Percentiles rank a stretch among this genome's conserved stretches.
Evolutionary conservation across 2,329 filamentous ascomycete genomes (phyloP).

Genomic region (Talaromyces piceae): DNA sequence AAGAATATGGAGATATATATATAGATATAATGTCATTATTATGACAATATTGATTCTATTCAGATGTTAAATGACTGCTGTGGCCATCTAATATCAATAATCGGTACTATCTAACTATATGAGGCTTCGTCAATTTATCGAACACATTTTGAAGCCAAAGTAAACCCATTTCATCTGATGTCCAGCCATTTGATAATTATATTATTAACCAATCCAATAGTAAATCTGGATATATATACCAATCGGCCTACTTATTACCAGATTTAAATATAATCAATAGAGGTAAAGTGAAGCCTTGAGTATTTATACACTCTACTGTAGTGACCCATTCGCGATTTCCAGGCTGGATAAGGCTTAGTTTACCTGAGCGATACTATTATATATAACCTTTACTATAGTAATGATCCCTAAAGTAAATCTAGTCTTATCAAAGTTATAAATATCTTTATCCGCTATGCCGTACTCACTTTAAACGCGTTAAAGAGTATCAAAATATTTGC

Average conservation of each 20-base stretch:
- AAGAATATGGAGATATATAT: conserved; percentile 25
- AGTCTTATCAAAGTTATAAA: too few relatives aligned
- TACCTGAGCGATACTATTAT: too few relatives aligned
- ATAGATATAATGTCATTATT: too few relatives aligned
- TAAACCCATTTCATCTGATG: background rate
- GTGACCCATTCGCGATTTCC: too few relatives aligned
- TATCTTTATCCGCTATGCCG: background rate
- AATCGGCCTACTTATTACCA: conserved; percentile 1
- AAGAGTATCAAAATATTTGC: background rate
- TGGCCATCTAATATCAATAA: too few relatives aligned
- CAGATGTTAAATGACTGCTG: too few relatives aligned
- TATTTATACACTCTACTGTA: too few relatives aligned
- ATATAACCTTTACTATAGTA: too few relatives aligned
- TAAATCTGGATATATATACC: background rate
- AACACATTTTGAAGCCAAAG: conserved; percentile 1
- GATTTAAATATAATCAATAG: conserved; percentile 5
- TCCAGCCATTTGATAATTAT: background rate
- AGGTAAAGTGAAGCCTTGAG: too few relatives aligned
- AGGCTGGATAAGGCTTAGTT: too few relatives aligned
- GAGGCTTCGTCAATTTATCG: background rate
- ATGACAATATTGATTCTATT: too few relatives aligned
- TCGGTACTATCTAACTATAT: background rate
- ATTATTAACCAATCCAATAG: background rate
- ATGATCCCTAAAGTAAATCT: too few relatives aligned
- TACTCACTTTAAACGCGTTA: background rate